Evolutionary conservation across 1,284 basidiomycete genomes (phyloP), one percentile per base, ranked within the genome.

Genomic region (Ceratobasidium papillatum): DNA sequence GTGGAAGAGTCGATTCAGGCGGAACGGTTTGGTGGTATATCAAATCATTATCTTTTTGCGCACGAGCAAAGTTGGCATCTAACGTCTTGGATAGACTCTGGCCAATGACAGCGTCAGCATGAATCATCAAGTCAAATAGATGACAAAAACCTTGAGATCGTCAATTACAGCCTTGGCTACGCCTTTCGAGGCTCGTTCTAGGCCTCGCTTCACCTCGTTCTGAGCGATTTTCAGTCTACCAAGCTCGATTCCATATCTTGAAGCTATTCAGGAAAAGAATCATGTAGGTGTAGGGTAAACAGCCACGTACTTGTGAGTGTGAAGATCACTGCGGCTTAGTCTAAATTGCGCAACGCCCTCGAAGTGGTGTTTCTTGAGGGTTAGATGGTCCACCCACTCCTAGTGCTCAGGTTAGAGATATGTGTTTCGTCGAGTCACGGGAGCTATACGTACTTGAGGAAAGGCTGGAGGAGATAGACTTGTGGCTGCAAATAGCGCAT

Each of bases 21-120:
- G 95, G 96, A 0, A 98, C 87, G 58, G 94, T 90, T 74, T 95
- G 88, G 78, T 98, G 94, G 83, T 99, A 99, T 66, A 99, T 98
- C 4, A 99, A 85, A 81, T 98, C 94, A 80, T 99, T 99, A 82
- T 99, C 98, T 34, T 94, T 89, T 76, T 92, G 89, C 0, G 96
- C 94, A 17, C 94, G 87, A 45, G n/a, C 22, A 43, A 43, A 54
- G 32, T 69, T 69, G 14, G 51, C 30, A 12, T 69, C 65, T 1
- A 69, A 11, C 19, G 52, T 58, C 19, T 69, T 69, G 34, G 65
- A 54, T 12, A 69, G 65, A 32, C 65, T 69, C 65, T 69, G 38
- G 52, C 9, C 38, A 30, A 30, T 32, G n/a, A 64, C 38, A 27
- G 62, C 7, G 19, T 32, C 62, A 32, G 43, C 27, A n/a, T 27